Evolutionary conservation across 306 rosid species (phyloP).

Genomic region (Comarum palustre): DNA sequence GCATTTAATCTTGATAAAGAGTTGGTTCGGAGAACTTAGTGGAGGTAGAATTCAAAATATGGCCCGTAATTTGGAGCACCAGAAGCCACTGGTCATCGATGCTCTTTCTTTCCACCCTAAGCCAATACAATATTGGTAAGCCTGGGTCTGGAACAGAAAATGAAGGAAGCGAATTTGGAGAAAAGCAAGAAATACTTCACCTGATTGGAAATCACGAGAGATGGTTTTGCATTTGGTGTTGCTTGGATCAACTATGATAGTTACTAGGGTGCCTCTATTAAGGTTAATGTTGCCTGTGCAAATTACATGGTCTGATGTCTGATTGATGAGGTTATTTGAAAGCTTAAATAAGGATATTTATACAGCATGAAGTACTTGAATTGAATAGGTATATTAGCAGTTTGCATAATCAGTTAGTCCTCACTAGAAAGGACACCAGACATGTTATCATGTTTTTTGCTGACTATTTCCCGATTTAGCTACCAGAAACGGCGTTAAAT

Average conservation of each 20-base stretch:
- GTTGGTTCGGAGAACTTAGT: neutral
- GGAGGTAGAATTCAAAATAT: neutral
- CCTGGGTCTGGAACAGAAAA: neutral
- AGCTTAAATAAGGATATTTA: neutral
- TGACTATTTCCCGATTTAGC: neutral
- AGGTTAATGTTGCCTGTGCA: neutral
- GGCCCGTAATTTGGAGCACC: neutral
- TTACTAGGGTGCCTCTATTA: neutral
- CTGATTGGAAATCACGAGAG: neutral
- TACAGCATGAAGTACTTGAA: constrained; percentile 3
- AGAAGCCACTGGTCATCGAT: neutral
- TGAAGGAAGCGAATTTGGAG: constrained; percentile 5
- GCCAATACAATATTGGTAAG: neutral
- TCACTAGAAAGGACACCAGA: neutral
- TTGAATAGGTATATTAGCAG: neutral
- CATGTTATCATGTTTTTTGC: neutral
- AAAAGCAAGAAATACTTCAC: neutral
- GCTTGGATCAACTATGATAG: neutral
- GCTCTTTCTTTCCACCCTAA: neutral
- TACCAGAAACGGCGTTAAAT: neutral
- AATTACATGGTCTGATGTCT: neutral
- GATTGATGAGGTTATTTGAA: constrained; percentile 1
- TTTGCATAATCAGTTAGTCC: neutral
- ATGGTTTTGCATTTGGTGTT: neutral
- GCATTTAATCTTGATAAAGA: neutral